phyloP scores from a whole-genome alignment of 257 asterid species.

The Buddleja alternifolia region DNA sequence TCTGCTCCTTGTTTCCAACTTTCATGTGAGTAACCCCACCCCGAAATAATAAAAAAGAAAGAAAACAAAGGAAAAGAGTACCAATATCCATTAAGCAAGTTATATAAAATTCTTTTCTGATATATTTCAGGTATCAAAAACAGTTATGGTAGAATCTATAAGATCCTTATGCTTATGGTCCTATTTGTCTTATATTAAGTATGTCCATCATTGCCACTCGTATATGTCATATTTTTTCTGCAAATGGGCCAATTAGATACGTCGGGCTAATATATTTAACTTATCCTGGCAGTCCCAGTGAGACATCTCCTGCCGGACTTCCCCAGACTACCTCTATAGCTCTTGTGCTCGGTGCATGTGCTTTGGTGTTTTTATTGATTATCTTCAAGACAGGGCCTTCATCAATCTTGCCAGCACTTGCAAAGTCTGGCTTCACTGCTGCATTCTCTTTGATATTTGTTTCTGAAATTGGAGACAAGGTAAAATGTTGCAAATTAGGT shows the following conservation, averaged over 20 bases:
- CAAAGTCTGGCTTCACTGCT: slow-evolving; percentile 95
- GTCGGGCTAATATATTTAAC: slow-evolving; percentile 36
- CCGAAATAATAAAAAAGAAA: background rate
- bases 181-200: slow-evolving; percentile 1
- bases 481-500: slow-evolving; percentile 53
- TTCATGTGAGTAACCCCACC: background rate
- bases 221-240: slow-evolving; percentile 21
- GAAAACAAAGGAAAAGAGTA: background rate
- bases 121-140: background rate
- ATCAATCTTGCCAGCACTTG: slow-evolving; percentile 65
- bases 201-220: slow-evolving; percentile 7
- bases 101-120: background rate
- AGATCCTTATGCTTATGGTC: background rate
- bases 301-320: slow-evolving; percentile 60
- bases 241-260: slow-evolving; percentile 25
- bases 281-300: slow-evolving; percentile 56
- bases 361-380: slow-evolving; percentile 58
- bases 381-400: slow-evolving; percentile 72
- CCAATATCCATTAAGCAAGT: background rate
- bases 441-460: slow-evolving; percentile 90
- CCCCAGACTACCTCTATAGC: slow-evolving; percentile 74
- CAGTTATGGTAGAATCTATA: background rate
- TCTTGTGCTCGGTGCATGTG: slow-evolving; percentile 78
- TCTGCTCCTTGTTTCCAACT: background rate
- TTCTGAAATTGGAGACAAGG: slow-evolving; percentile 98